Evolutionary conservation across 495 filamentous ascomycete species (phyloP).

Genomic region (Trichoderma virens): DNA sequence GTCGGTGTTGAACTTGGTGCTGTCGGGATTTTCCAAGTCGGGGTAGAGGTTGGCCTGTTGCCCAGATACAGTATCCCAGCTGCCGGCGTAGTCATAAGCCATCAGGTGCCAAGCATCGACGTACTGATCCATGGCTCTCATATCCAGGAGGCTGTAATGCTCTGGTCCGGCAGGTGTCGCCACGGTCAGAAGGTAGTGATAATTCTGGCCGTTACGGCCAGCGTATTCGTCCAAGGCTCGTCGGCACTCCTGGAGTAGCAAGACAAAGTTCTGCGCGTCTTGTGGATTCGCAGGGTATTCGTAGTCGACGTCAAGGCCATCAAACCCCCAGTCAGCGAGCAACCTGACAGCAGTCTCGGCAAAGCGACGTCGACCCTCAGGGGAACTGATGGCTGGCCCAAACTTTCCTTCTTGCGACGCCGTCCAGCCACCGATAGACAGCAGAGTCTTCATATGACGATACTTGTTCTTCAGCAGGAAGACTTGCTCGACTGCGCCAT

Average conservation of each 20-base stretch:
- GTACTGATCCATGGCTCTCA: conserved; percentile 61
- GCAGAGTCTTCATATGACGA: conserved; percentile 70
- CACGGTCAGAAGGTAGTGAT: conserved; percentile 68
- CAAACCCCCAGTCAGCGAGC: conserved; percentile 53
- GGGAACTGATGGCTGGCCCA: conserved; percentile 52
- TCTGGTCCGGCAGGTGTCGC: conserved; percentile 52
- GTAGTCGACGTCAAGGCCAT: conserved; percentile 56
- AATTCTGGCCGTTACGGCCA: conserved; percentile 34
- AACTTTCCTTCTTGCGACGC: conserved; percentile 66
- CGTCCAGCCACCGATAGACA: conserved; percentile 87
- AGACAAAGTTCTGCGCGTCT: conserved; percentile 63
- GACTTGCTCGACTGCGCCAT: conserved; percentile 79
- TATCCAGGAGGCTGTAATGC: conserved; percentile 61
- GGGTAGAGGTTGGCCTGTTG: conserved; percentile 70
- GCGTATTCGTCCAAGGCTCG: conserved; percentile 58
- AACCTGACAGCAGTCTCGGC: conserved; percentile 58
- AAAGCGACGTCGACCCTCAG: conserved; percentile 48
- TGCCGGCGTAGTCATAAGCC: conserved; percentile 68
- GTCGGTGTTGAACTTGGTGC: conserved; percentile 64
- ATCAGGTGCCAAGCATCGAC: conserved; percentile 86
- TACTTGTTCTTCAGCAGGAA: conserved; percentile 75
- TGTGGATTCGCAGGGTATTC: conserved; percentile 48
- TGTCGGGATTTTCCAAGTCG: conserved; percentile 37
- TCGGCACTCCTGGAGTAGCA: conserved; percentile 59
- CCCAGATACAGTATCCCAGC: conserved; percentile 60